Evolutionary conservation across 495 filamentous ascomycete species (phyloP).

Genomic region (Xanthoparmelia taractica): DNA sequence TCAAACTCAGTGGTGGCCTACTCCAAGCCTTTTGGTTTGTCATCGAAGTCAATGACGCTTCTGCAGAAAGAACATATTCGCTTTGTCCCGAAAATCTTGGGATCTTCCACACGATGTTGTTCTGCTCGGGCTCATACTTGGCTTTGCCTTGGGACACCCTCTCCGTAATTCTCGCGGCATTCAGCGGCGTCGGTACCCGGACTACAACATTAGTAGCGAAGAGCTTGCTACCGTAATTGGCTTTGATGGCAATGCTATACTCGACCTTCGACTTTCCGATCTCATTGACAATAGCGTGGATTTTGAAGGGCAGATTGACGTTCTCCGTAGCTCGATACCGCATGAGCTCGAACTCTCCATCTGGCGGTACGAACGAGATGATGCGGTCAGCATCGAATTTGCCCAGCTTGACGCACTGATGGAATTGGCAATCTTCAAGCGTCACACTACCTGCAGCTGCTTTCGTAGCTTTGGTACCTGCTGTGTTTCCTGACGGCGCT

Average conservation of each 20-base stretch:
- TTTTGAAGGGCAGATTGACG: conserved; percentile 97
- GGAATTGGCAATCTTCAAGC: conserved; percentile 97
- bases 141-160: conserved; percentile 91
- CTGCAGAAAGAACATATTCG: conserved; percentile 90
- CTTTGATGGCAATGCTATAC: conserved; percentile 94
- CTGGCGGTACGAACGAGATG: conserved; percentile 95
- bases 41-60: conserved; percentile 90
- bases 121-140: conserved; percentile 96
- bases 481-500: conserved; percentile 58
- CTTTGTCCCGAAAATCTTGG: conserved; percentile 90
- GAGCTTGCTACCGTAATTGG: conserved; percentile 92
- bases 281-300: conserved; percentile 97
- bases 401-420: conserved; percentile 96
- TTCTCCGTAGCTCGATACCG: conserved; percentile 99
- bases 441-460: conserved; percentile 94
- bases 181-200: conserved; percentile 89
- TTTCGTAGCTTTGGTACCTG: conserved; percentile 79
- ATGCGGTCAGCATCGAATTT: conserved; percentile 97
- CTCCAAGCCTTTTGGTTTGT: conserved; percentile 98
- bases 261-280: conserved; percentile 96
- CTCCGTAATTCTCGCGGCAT: conserved; percentile 92
- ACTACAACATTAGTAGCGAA: conserved; percentile 98
- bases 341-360: conserved; percentile 99
- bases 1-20: conserved; percentile 82
- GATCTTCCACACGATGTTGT: conserved; percentile 99